Evolutionary conservation across 768 basidiomycete species (phyloP).

Genomic region (Cystobasidium tubakii): DNA sequence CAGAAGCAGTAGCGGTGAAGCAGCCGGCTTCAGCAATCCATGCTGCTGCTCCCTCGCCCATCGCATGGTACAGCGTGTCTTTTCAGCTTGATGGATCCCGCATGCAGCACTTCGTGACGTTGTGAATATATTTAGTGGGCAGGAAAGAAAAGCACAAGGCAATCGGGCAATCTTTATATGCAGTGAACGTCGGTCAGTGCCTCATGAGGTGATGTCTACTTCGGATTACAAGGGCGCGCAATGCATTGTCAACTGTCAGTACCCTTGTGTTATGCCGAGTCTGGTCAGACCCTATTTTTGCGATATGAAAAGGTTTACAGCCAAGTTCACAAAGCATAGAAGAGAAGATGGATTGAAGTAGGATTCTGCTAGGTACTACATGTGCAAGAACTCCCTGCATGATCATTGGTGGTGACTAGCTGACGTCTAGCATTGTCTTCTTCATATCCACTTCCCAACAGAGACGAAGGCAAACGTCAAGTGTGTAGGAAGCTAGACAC

Average conservation of each 20-base stretch:
- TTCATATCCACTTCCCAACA: no score
- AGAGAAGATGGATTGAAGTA: not conserved
- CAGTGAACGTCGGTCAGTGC: no score
- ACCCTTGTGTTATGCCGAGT: not conserved
- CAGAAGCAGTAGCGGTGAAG: constrained; percentile 8
- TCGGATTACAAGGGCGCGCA: no score
- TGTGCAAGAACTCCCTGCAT: not conserved
- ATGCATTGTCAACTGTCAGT: no score
- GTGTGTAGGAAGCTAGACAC: no score
- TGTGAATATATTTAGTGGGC: not conserved
- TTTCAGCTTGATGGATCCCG: not conserved
- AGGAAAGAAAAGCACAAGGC: not conserved
- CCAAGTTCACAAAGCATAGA: not conserved
- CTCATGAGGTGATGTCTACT: no score
- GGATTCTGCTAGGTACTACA: not conserved
- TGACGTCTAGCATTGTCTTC: no score
- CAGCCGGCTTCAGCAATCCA: not conserved
- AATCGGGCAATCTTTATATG: not conserved
- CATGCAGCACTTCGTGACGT: not conserved
- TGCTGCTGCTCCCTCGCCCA: not conserved
- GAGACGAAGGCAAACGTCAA: no score
- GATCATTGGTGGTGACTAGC: no score
- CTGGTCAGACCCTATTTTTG: not conserved
- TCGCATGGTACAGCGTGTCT: not conserved
- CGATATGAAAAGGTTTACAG: not conserved